Base-by-base conservation (phyloP, 495 filamentous ascomycete genomes). In the Xylaria cubensis region DNA sequence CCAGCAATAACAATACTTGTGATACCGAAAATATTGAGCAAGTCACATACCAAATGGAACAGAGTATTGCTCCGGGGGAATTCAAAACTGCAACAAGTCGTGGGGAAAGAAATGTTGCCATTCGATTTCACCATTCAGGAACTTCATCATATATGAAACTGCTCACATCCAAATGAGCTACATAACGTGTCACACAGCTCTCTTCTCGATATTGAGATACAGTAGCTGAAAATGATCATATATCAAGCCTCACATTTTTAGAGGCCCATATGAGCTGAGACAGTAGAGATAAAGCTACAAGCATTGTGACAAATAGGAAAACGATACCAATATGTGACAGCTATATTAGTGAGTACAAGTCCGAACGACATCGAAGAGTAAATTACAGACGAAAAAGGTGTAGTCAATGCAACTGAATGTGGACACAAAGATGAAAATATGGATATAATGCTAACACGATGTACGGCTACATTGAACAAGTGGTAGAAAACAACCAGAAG, bases 231-330 rank as follows among this genome's bases (percentile, higher is more conserved):
- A 15, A 34, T 39, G 12, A 46, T 58, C 66, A 68, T 24, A 56
- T 58, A 41, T 69, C 53, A 61, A 34, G 26, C 48, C 29, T 61
- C 67, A 69, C 12, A 59, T 0, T 1, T 10, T 64, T 1, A 61
- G 13, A 69, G 12, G n/a, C n/a, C n/a, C n/a, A n/a, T n/a, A n/a
- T n/a, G n/a, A n/a, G n/a, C n/a, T n/a, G n/a, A n/a, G n/a, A n/a
- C n/a, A n/a, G n/a, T n/a, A n/a, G n/a, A n/a, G n/a, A n/a, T n/a
- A n/a, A n/a, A n/a, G n/a, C n/a, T n/a, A n/a, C n/a, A n/a, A n/a
- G n/a, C n/a, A n/a, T n/a, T n/a, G n/a, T n/a, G n/a, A n/a, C n/a
- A n/a, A n/a, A n/a, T n/a, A n/a, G n/a, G n/a, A n/a, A n/a, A n/a
- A n/a, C n/a, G n/a, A n/a, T n/a, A n/a, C n/a, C n/a, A n/a, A n/a